phyloP scores from a whole-genome alignment of 116 monocot genomes.

The Thalassia testudinum region DNA sequence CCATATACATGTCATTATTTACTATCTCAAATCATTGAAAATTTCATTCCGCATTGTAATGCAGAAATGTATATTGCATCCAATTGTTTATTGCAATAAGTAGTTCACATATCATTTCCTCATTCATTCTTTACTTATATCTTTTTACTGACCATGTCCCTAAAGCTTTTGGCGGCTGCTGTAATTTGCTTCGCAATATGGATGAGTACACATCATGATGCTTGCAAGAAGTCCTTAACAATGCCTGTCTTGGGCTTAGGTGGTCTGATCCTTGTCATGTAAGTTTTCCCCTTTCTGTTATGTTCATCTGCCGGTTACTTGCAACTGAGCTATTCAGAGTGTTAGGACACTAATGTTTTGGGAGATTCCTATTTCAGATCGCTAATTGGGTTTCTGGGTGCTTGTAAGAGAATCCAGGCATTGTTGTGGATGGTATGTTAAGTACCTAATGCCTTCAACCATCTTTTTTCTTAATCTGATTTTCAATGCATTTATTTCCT shows the following conservation, averaged over 20 bases:
- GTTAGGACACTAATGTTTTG: background rate
- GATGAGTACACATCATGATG: constrained; percentile 87
- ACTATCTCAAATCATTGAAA: no score
- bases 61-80: no score
- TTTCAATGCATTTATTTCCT: no score
- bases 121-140: no score
- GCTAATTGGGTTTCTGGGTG: constrained; percentile 74
- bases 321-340: background rate
- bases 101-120: no score
- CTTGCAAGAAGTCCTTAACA: constrained; percentile 67
- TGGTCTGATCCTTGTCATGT: constrained; percentile 65
- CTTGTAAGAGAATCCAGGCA: constrained; percentile 46
- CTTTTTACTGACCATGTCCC: no score
- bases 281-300: constrained; percentile 5
- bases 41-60: no score
- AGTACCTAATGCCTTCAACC: no score
- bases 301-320: background rate
- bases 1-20: no score
- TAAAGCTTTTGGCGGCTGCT: constrained; percentile 56
- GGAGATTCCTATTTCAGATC: constrained; percentile 60
- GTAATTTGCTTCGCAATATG: constrained; percentile 83
- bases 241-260: constrained; percentile 83
- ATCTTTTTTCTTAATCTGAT: no score
- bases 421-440: constrained; percentile 91
- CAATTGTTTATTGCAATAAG: no score